A percentile compares a stretch with the other conserved stretches of the same genome.
Evolutionary conservation across 2,329 filamentous ascomycete species (phyloP).

Genomic region (Aphanocladium album): DNA sequence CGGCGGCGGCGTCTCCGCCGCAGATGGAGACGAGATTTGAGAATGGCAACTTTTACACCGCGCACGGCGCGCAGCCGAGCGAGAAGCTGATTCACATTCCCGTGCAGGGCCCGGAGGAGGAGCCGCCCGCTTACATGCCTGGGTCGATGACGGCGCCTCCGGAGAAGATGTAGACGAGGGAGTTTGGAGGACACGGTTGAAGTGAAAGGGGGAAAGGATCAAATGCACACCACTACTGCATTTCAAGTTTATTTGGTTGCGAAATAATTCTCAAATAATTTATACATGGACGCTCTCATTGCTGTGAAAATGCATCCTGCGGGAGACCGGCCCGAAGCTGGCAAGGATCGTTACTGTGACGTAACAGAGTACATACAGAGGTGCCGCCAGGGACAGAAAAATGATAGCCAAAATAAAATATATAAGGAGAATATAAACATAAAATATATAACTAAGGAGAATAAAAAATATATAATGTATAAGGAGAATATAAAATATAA

Average conservation of each 20-base stretch:
- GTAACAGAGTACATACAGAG: too few relatives aligned
- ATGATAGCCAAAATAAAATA: too few relatives aligned
- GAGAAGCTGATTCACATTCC: background rate
- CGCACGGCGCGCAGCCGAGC: background rate
- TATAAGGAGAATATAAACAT: too few relatives aligned
- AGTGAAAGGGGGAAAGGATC: background rate
- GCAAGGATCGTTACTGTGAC: too few relatives aligned
- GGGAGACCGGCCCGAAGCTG: too few relatives aligned
- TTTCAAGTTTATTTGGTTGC: background rate
- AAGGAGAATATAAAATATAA: too few relatives aligned
- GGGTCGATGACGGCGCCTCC: background rate
- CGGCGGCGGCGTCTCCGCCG: background rate
- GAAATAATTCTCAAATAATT: background rate
- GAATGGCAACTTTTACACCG: background rate
- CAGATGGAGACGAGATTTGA: background rate
- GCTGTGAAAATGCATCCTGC: too few relatives aligned
- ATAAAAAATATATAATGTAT: too few relatives aligned
- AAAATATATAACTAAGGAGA: too few relatives aligned
- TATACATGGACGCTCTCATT: too few relatives aligned
- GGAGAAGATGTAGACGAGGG: background rate
- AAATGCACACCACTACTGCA: background rate
- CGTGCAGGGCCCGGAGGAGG: constrained; percentile 1
- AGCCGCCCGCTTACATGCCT: constrained; percentile 1
- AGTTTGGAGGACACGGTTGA: background rate
- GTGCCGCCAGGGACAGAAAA: too few relatives aligned